phyloP scores from a whole-genome alignment of 371 early-diverging fungal genomes.

The Gilbertella persicaria region DNA sequence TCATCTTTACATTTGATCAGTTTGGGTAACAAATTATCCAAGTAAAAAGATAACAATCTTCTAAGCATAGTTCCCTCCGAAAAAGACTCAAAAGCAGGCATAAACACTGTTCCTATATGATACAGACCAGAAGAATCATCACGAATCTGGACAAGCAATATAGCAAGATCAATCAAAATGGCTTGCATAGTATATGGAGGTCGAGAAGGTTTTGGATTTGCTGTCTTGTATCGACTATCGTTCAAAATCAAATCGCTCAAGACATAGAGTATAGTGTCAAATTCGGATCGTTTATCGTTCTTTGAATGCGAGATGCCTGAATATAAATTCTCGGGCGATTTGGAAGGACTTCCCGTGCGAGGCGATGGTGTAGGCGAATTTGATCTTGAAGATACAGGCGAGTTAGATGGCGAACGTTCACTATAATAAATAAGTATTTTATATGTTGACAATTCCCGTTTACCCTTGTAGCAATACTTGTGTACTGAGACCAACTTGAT shows the following conservation, averaged over 20 bases:
- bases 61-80: constrained; percentile 34
- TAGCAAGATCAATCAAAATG: constrained; percentile 53
- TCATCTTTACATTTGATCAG: constrained; percentile 31
- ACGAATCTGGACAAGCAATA: constrained; percentile 32
- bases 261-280: constrained; percentile 40
- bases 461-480: constrained; percentile 38
- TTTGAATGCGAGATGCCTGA: constrained; percentile 1
- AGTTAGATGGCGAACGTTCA: constrained; percentile 28
- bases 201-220: constrained; percentile 56
- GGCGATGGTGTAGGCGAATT: constrained; percentile 42
- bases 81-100: constrained; percentile 50
- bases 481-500: constrained; percentile 26
- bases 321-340: constrained; percentile 13
- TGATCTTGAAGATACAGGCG: constrained; percentile 36
- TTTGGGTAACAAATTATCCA: constrained; percentile 45
- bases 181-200: constrained; percentile 59
- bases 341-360: constrained; percentile 22
- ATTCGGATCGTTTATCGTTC: constrained; percentile 25
- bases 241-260: constrained; percentile 56
- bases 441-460: not conserved
- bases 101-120: constrained; percentile 34
- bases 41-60: constrained; percentile 35
- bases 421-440: constrained; percentile 11
- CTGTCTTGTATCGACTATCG: constrained; percentile 56
- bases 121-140: constrained; percentile 35